Base-by-base conservation (phyloP, 2,329 filamentous ascomycete genomes). In the Neonectria magnoliae region DNA sequence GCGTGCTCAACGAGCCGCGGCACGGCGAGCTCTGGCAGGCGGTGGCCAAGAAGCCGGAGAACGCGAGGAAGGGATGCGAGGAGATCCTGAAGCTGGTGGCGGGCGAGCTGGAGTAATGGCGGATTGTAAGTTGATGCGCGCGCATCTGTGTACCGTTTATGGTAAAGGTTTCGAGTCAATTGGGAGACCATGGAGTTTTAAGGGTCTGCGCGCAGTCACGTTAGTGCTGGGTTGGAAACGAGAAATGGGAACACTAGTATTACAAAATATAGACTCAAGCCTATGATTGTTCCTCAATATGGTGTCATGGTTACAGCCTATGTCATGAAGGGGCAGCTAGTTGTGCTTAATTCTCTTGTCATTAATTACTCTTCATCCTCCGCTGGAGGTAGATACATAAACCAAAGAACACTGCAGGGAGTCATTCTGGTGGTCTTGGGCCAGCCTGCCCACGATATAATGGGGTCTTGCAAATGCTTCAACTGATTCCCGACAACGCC, bases 11-110 rank as follows among this genome's bases (percentile, higher is more conserved):
- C 62, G 96, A 98, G 79, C 97, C 97, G 4, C 90, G 90, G 73
- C 94, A 99, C 78, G 96, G 96, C 14, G 96, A 99, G 84, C 83
- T 91, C 27, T 99, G 96, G 96, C 93, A 97, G 82, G 81, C 83
- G 9, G 85, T 98, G 4, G 89, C 91, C 18, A 99, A 99, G 84
- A 89, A 94, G 73, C 95, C 95, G 1, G 87, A 85, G 79, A 97
- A 97, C 79, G 92, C 91, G 25, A 83, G 87, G 59, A 91, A 91
- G 82, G 84, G 85, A 11, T 87, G 88, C 0, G 94, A 97, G 79
- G 93, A 97, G 77, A 86, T 98, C 16, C 77, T 99, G 73, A 93
- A 92, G 81, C 79, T 94, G 67, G 94, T 97, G 22, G 91, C 92
- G 1, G 85, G 74, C 7, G 77, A 77, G 65, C 58, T 83, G 41